These are phyloP conservation scores for Kentomonas sorsogonicus DNA, from an alignment of 208 protist species.

Conservation along the genomic window DNA sequence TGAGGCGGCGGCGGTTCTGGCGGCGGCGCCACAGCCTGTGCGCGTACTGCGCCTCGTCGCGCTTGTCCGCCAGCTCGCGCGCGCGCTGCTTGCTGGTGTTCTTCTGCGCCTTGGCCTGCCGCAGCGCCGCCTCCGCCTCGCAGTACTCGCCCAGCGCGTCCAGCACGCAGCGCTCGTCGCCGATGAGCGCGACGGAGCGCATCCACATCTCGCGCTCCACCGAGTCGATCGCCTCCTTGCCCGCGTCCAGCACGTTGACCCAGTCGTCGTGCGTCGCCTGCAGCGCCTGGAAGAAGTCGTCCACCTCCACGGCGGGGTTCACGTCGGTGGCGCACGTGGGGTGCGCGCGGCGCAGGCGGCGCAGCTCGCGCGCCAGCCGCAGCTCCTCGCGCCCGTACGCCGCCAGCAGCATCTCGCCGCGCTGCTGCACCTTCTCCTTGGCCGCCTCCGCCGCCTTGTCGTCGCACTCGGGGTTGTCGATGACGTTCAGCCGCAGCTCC, in stretches of 20 bases:
- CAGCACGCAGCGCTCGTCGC: constrained; percentile 47
- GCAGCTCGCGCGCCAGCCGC: constrained; percentile 24
- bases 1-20: constrained; percentile 29
- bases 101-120: constrained; percentile 23
- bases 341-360: constrained; percentile 34
- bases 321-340: constrained; percentile 60
- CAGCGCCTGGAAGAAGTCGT: constrained; percentile 47
- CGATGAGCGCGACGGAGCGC: constrained; percentile 38
- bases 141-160: constrained; percentile 38
- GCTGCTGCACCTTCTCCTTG: constrained; percentile 27
- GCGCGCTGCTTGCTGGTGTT: constrained; percentile 11
- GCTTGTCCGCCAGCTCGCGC: constrained; percentile 10
- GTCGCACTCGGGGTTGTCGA: constrained; percentile 19
- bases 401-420: constrained; percentile 23
- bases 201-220: constrained; percentile 37
- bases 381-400: constrained; percentile 30
- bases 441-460: constrained; percentile 17
- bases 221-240: constrained; percentile 18
- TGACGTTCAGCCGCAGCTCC: constrained; percentile 27
- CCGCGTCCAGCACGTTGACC: constrained; percentile 19
- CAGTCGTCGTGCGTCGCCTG: constrained; percentile 39
- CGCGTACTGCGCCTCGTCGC: constrained; percentile 37
- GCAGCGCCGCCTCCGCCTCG: constrained; percentile 36
- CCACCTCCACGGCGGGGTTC: constrained; percentile 43
- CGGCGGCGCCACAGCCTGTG: constrained; percentile 41